Evolutionary conservation across 345 rosid species (phyloP).

Genomic region (Alliaria petiolata): DNA sequence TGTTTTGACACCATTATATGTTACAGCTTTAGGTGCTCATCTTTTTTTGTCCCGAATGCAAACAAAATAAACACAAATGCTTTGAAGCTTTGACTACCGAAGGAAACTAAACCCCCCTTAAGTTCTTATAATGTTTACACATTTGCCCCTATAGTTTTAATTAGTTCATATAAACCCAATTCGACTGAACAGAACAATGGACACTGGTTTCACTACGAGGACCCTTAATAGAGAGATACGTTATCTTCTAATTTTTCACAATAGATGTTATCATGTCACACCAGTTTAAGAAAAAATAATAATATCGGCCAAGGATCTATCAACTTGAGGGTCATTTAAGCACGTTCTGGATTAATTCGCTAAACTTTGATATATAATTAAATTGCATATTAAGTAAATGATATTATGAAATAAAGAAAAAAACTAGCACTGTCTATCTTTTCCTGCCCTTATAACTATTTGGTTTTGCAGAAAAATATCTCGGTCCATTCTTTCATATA

Average conservation of each 20-base stretch:
- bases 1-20: neutral
- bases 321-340: neutral
- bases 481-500: neutral
- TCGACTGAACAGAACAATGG: neutral
- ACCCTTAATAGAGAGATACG: neutral
- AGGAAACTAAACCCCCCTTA: neutral
- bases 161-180: too few species aligned
- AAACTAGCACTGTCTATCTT: too few species aligned
- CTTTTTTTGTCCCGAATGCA: neutral
- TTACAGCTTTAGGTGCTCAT: conserved; percentile 19
- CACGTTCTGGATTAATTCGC: neutral
- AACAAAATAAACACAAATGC: neutral
- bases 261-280: neutral
- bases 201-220: neutral
- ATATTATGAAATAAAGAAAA: too few species aligned
- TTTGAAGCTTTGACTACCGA: neutral
- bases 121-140: neutral
- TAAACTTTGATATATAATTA: neutral
- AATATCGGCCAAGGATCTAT: neutral
- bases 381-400: neutral
- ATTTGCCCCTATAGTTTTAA: neutral
- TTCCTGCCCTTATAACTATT: neutral
- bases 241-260: neutral
- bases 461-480: neutral
- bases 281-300: neutral